Conservation (phyloP, 306 rosid genomes). For the Inga leiocalycina region DNA sequence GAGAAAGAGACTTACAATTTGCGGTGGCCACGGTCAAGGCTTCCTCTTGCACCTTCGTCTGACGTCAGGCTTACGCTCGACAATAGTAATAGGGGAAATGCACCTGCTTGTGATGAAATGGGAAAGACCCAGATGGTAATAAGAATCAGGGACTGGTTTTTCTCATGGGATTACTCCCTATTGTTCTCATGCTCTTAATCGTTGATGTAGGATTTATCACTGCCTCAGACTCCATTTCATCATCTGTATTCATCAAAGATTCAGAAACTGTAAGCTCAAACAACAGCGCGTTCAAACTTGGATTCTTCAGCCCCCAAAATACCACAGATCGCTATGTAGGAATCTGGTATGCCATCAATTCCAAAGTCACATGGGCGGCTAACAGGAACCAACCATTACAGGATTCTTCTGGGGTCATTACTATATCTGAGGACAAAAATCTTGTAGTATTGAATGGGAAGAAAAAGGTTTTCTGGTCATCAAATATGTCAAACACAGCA, state of each 20-base stretch:
- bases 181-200: neutral
- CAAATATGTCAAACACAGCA: neutral
- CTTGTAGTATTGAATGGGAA: neutral
- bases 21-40: neutral
- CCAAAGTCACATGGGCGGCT: neutral
- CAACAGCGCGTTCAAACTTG: neutral
- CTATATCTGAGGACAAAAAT: neutral
- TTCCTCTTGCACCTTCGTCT: neutral
- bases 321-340: constrained; percentile 25
- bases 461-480: neutral
- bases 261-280: neutral
- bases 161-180: neutral
- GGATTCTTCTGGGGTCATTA: neutral
- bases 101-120: neutral
- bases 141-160: neutral
- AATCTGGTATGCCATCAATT: neutral
- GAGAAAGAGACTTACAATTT: neutral
- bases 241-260: neutral
- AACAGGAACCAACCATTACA: neutral
- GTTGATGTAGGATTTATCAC: neutral
- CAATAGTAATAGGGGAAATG: neutral
- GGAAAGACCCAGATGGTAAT: neutral
- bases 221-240: neutral
- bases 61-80: neutral
- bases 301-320: constrained; percentile 23